A percentile compares a stretch with the other conserved stretches of the same genome.
These are phyloP conservation scores for Ganoderma boninense DNA, from an alignment of 1,284 basidiomycete species.

Conservation along the genomic window DNA sequence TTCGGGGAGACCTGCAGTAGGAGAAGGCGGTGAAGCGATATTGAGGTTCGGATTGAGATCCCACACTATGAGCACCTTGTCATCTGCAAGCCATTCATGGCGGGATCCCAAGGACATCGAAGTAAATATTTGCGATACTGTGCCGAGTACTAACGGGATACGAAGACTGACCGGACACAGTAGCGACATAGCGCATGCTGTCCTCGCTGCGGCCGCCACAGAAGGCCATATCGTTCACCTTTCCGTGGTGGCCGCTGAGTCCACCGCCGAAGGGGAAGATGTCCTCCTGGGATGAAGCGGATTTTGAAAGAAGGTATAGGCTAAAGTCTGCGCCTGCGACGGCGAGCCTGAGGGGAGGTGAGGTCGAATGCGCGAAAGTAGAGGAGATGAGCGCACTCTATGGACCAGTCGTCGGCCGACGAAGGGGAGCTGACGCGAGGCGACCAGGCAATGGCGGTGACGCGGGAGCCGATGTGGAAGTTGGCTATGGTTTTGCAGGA, in stretches of 20 bases:
- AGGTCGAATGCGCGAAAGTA: conserved; percentile 7
- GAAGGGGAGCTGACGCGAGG: conserved; percentile 71
- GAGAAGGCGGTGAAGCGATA: conserved; percentile 48
- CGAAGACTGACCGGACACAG: conserved; percentile 68
- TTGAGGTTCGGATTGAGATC: conserved; percentile 68
- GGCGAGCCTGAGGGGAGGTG: conserved; percentile 56
- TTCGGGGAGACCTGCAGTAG: conserved; percentile 31
- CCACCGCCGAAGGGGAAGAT: conserved; percentile 79
- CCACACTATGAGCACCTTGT: conserved; percentile 86
- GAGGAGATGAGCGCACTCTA: conserved; percentile 60
- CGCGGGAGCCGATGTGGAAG: conserved; percentile 75
- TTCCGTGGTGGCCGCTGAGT: conserved; percentile 77
- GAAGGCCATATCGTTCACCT: conserved; percentile 77
- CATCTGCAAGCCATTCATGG: conserved; percentile 54
- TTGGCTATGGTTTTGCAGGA: conserved; percentile 63
- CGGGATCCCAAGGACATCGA: conserved; percentile 4
- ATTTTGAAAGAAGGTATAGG: conserved; percentile 72
- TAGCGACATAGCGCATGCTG: conserved; percentile 75
- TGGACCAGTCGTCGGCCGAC: conserved; percentile 66
- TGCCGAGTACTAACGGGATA: conserved; percentile 1
- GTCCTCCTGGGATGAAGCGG: conserved; percentile 55
- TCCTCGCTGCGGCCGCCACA: conserved; percentile 75
- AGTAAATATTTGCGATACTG: not conserved
- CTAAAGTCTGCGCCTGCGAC: conserved; percentile 74
- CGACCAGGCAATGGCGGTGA: conserved; percentile 84